These are phyloP conservation scores for Stemphylium lycopersici DNA, from an alignment of 2,329 filamentous ascomycete species.

Conservation along the genomic window DNA sequence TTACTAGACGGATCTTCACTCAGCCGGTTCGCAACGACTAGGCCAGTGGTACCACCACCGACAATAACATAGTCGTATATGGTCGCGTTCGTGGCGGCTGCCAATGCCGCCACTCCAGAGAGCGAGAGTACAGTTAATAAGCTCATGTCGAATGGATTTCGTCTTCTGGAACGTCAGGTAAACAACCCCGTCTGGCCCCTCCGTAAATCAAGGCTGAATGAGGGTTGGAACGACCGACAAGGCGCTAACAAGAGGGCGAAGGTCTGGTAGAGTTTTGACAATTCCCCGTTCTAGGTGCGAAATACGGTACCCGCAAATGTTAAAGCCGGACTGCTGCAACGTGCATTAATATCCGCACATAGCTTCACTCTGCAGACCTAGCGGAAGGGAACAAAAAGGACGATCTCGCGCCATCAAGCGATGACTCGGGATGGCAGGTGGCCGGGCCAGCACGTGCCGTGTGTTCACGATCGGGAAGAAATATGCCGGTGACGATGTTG, in stretches of 20 bases:
- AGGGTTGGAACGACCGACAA: not conserved
- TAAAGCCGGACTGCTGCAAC: too few species aligned
- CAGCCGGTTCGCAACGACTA: slow-evolving; percentile 28
- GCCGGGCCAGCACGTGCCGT: not conserved
- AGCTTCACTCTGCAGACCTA: too few species aligned
- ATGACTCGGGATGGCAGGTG: too few species aligned
- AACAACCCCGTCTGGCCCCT: not conserved
- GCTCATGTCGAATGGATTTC: not conserved
- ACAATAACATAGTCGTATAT: slow-evolving; percentile 34
- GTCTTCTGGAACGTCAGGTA: not conserved
- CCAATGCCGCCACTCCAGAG: not conserved
- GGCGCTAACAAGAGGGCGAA: too few species aligned
- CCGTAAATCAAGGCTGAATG: not conserved
- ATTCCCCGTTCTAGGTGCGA: too few species aligned
- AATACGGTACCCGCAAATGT: too few species aligned
- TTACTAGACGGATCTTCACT: slow-evolving; percentile 20
- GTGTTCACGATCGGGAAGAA: not conserved
- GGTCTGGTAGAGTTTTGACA: too few species aligned
- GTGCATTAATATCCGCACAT: too few species aligned
- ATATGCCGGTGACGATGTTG: not conserved
- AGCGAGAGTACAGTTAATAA: not conserved
- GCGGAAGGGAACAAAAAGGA: too few species aligned
- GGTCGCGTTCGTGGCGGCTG: not conserved
- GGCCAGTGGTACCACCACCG: slow-evolving; percentile 29
- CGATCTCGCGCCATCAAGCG: too few species aligned